phyloP scores from a whole-genome alignment of 208 protist genomes.

The Phytomonas serpens region DNA sequence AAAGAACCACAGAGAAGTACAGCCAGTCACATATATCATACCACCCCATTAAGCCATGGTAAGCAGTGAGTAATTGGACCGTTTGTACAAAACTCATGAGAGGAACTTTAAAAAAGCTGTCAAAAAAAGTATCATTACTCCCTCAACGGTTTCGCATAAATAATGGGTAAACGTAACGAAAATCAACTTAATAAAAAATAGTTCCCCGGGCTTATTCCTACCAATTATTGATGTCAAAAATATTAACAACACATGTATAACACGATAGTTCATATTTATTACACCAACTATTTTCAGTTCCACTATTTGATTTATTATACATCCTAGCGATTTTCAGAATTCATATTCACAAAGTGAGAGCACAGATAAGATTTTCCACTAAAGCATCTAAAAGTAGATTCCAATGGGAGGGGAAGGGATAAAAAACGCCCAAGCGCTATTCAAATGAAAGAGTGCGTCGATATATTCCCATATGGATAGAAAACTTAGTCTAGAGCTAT shows the following conservation, averaged over 20 bases:
- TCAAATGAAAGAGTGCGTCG: neutral
- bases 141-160: neutral
- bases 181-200: neutral
- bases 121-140: neutral
- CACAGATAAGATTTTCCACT: neutral
- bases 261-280: neutral
- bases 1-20: conserved; percentile 1
- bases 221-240: neutral
- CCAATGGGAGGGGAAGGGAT: neutral
- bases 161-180: neutral
- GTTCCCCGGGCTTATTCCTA: neutral
- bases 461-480: neutral
- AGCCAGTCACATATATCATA: neutral
- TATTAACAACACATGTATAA: neutral
- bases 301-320: neutral
- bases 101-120: neutral
- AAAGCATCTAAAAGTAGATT: neutral
- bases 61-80: neutral
- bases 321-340: conserved; percentile 1
- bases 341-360: neutral
- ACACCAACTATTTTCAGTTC: neutral
- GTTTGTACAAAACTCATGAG: conserved; percentile 1
- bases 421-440: neutral
- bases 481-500: neutral
- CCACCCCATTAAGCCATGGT: neutral